Percentiles rank a stretch among this genome's conserved stretches.
These are phyloP conservation scores for Nidularia sp. DNA, from an alignment of 768 basidiomycete species.

Conservation along the genomic window DNA sequence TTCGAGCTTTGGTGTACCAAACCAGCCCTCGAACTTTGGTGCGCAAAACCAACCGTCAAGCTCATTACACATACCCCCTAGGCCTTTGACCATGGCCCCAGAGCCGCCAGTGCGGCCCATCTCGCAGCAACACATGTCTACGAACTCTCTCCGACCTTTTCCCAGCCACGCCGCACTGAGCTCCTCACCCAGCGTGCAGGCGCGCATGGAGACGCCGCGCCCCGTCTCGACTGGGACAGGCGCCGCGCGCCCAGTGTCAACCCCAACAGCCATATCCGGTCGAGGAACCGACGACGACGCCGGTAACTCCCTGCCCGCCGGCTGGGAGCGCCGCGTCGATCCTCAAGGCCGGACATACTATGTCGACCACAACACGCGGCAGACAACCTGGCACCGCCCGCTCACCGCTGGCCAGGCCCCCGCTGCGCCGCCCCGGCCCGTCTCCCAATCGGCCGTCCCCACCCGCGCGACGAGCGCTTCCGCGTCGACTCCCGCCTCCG, in stretches of 20 bases:
- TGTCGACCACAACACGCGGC: constrained; percentile 80
- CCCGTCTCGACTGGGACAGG: constrained; percentile 6
- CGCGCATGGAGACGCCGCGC: constrained; percentile 15
- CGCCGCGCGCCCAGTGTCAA: constrained; percentile 1
- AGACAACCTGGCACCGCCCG: constrained; percentile 78
- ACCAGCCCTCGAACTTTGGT: too few species aligned
- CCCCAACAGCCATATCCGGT: background rate
- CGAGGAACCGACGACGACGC: constrained; percentile 52
- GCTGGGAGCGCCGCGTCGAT: constrained; percentile 84
- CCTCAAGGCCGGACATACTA: constrained; percentile 73
- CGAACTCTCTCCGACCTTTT: constrained; percentile 17
- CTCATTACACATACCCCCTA: too few species aligned
- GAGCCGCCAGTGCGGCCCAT: background rate
- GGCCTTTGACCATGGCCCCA: background rate
- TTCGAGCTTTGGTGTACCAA: too few species aligned
- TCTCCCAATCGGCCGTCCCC: constrained; percentile 17
- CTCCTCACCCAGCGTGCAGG: constrained; percentile 8
- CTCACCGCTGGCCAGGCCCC: constrained; percentile 7
- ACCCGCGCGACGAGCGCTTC: constrained; percentile 19
- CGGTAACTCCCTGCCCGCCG: constrained; percentile 61
- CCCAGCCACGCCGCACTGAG: constrained; percentile 18
- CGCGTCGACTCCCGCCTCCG: constrained; percentile 12
- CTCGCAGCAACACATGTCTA: background rate
- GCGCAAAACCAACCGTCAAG: too few species aligned
- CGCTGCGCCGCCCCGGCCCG: constrained; percentile 16